These are phyloP conservation scores for Rostrohypoxylon terebratum DNA, from an alignment of 495 filamentous ascomycete species.

Conservation along the genomic window DNA sequence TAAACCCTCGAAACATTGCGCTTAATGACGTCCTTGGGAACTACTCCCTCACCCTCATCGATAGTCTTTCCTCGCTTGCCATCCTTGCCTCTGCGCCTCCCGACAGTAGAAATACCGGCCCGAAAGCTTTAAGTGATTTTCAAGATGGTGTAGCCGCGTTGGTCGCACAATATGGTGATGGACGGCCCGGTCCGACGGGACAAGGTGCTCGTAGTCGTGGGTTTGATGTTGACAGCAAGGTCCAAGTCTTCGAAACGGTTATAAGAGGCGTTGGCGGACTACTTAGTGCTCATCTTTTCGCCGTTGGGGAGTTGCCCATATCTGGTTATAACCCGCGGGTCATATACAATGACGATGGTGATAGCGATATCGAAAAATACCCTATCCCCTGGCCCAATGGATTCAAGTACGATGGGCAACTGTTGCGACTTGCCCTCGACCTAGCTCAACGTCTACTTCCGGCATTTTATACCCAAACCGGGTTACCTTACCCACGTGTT, in stretches of 20 bases:
- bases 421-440: constrained; percentile 86
- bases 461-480: constrained; percentile 88
- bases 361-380: constrained; percentile 53
- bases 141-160: constrained; percentile 82
- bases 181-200: constrained; percentile 73
- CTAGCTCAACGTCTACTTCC: constrained; percentile 85
- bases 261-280: constrained; percentile 93
- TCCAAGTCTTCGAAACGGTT: constrained; percentile 97
- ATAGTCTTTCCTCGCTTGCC: constrained; percentile 92
- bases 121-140: constrained; percentile 77
- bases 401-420: constrained; percentile 89
- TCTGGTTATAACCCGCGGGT: constrained; percentile 71
- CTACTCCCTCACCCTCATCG: constrained; percentile 94
- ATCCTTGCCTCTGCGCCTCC: constrained; percentile 80
- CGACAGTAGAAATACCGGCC: constrained; percentile 61
- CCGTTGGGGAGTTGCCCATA: constrained; percentile 88
- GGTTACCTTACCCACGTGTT: constrained; percentile 93
- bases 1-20: constrained; percentile 83
- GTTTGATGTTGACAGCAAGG: constrained; percentile 96
- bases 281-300: constrained; percentile 93
- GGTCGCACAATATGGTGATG: constrained; percentile 90
- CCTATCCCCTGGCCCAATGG: constrained; percentile 78
- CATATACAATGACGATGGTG: constrained; percentile 46
- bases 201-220: constrained; percentile 80
- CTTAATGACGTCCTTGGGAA: constrained; percentile 97